Conservation (phyloP, 768 basidiomycete species). For the Lentinula boryana region DNA sequence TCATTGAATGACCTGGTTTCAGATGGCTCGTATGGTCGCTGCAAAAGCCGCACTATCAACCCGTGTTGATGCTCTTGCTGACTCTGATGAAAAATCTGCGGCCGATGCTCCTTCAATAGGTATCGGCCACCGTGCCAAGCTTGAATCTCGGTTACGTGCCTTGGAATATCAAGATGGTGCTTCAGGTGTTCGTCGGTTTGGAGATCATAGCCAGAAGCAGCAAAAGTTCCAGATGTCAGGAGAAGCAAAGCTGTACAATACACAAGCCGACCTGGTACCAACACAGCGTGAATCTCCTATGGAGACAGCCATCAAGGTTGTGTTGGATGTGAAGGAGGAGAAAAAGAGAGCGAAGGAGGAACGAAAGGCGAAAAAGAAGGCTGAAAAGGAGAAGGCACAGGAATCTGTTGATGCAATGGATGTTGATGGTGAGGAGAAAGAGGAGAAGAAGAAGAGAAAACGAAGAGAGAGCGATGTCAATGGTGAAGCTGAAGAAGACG, state of each 20-base stretch:
- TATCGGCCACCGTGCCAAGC: conserved; percentile 88
- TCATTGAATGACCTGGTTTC: conserved; percentile 1
- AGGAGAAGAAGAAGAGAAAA: conserved; percentile 36
- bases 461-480: conserved; percentile 54
- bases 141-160: conserved; percentile 88
- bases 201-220: conserved; percentile 60
- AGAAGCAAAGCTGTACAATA: conserved; percentile 80
- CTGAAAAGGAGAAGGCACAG: conserved; percentile 34
- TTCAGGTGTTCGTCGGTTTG: conserved; percentile 62
- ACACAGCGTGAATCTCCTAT: conserved; percentile 80
- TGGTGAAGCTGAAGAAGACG: conserved; percentile 31
- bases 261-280: conserved; percentile 79
- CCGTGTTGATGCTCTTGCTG: conserved; percentile 95
- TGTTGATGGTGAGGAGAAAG: conserved; percentile 26
- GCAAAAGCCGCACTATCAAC: conserved; percentile 97
- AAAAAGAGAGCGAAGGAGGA: conserved; percentile 80
- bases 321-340: conserved; percentile 81
- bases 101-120: conserved; percentile 80
- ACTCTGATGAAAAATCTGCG: conserved; percentile 86
- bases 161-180: conserved; percentile 81
- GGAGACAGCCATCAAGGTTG: conserved; percentile 68
- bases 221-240: conserved; percentile 82
- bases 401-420: conserved; percentile 35
- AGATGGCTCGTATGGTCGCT: conserved; percentile 99
- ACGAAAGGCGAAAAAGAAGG: conserved; percentile 63